phyloP scores from a whole-genome alignment of 768 basidiomycete genomes.

The Saitozyma podzolica region DNA sequence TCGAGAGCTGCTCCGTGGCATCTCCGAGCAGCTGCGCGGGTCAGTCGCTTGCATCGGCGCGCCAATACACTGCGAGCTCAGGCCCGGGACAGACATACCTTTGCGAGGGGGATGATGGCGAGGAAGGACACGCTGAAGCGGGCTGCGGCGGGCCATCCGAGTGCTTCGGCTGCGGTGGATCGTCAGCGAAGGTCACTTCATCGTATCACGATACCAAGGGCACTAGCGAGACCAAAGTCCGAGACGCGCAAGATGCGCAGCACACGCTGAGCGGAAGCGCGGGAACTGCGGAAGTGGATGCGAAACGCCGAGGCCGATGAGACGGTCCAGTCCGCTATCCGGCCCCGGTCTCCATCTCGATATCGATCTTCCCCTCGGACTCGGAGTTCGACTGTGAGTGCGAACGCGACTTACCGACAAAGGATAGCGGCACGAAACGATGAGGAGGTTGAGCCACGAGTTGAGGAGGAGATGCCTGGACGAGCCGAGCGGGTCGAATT shows the following conservation, averaged over 20 bases:
- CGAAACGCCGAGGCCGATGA: no score
- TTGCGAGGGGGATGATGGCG: constrained; percentile 86
- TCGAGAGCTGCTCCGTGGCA: constrained; percentile 52
- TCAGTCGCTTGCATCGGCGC: neutral
- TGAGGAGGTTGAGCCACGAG: constrained; percentile 69
- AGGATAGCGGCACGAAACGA: constrained; percentile 74
- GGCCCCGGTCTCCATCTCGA: no score
- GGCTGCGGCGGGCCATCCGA: constrained; percentile 44
- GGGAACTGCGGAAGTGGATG: no score
- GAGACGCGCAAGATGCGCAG: no score
- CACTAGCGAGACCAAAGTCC: no score
- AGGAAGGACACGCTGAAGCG: constrained; percentile 74
- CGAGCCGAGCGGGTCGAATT: constrained; percentile 40
- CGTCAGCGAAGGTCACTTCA: neutral
- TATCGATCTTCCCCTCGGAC: no score
- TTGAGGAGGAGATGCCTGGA: constrained; percentile 51
- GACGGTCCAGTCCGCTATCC: no score
- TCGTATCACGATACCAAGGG: constrained; percentile 1
- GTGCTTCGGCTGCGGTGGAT: constrained; percentile 32
- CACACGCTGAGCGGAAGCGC: no score
- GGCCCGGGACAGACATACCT: constrained; percentile 56
- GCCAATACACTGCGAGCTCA: neutral
- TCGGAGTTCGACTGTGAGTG: no score
- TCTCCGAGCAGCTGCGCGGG: constrained; percentile 45
- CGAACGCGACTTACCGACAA: constrained; percentile 59